Percentiles rank a stretch among this genome's conserved stretches.
These are phyloP conservation scores for Colletotrichum sp. DNA, from an alignment of 2,329 filamentous ascomycete species.

Conservation along the genomic window DNA sequence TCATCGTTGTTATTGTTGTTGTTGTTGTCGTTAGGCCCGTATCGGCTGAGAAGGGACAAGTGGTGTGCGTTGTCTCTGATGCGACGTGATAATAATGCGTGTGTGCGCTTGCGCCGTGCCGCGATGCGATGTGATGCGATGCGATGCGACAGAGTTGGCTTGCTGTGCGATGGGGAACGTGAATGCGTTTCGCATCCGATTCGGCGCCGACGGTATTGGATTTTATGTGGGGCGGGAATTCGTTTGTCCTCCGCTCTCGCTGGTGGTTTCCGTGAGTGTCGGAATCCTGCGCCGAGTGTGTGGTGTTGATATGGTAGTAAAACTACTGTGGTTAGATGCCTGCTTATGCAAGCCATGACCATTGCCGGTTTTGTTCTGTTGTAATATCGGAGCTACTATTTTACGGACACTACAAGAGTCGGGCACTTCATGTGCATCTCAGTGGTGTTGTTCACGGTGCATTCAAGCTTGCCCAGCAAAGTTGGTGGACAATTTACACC, in stretches of 20 bases:
- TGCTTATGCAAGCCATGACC: background rate
- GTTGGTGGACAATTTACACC: background rate
- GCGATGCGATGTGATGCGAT: background rate
- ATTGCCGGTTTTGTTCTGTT: background rate
- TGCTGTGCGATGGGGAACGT: background rate
- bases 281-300: background rate
- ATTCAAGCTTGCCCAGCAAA: background rate
- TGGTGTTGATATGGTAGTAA: background rate
- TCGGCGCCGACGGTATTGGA: background rate
- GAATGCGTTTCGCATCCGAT: conserved; percentile 10
- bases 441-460: background rate
- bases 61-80: background rate
- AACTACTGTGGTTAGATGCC: background rate
- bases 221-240: background rate
- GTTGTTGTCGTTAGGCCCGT: background rate
- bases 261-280: background rate
- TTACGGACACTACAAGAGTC: background rate
- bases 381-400: background rate
- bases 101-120: background rate
- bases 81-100: background rate
- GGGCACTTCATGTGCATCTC: background rate
- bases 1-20: background rate
- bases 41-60: background rate
- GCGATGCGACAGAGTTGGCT: background rate
- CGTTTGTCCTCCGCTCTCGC: conserved; percentile 7